A percentile compares a stretch with the other conserved stretches of the same genome.
phyloP scores from a whole-genome alignment of 805 yeast genomes.

The Wickerhamomyces tratensis region DNA sequence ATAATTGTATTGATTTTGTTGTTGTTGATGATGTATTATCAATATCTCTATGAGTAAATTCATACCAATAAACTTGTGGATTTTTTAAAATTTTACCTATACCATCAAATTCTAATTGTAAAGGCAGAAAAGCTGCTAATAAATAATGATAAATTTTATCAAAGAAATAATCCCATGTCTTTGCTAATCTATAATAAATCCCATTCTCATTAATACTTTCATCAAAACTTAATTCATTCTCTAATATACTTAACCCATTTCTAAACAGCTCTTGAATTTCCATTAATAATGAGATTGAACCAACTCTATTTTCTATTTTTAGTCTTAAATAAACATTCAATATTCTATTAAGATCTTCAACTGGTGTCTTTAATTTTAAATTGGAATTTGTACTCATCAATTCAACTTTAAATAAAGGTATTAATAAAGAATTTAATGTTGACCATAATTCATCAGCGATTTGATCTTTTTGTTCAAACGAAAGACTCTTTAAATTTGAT shows the following conservation, averaged over 20 bases:
- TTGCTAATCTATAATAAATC: constrained; percentile 23
- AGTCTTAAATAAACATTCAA: constrained; percentile 30
- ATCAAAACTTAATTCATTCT: constrained; percentile 24
- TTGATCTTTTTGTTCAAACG: constrained; percentile 26
- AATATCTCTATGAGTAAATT: constrained; percentile 11
- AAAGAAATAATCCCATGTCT: constrained; percentile 50
- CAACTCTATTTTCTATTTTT: constrained; percentile 25
- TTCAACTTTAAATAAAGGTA: constrained; percentile 41
- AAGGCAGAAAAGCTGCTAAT: constrained; percentile 52
- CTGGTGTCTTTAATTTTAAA: constrained; percentile 32
- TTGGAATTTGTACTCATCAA: constrained; percentile 6
- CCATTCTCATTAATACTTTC: constrained; percentile 18
- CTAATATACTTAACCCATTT: constrained; percentile 31
- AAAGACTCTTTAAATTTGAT: constrained; percentile 16
- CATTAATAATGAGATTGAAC: constrained; percentile 26
- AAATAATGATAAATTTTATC: constrained; percentile 46
- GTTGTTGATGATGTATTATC: neutral
- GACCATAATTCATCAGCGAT: constrained; percentile 43
- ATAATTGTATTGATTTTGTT: constrained; percentile 10
- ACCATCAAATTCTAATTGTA: constrained; percentile 35
- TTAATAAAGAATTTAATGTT: constrained; percentile 29
- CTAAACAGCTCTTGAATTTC: constrained; percentile 37
- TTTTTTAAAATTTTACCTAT: constrained; percentile 18
- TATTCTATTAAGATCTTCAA: constrained; percentile 46
- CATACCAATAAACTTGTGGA: constrained; percentile 18